Base-by-base conservation (phyloP, 2,329 filamentous ascomycete genomes). In the Stemphylium lycopersici region DNA sequence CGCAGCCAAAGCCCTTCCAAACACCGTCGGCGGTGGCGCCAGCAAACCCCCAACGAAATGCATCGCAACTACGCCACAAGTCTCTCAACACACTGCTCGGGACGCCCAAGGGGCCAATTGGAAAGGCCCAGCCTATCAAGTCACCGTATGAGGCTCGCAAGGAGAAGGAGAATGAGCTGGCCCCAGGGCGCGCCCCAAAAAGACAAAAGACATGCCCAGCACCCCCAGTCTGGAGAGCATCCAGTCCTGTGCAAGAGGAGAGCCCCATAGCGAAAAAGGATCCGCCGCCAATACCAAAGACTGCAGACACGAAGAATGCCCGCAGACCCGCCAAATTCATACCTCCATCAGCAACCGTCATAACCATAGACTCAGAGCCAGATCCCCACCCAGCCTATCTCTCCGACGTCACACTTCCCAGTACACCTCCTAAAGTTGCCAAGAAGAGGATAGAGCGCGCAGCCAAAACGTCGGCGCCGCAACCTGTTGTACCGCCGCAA, bases 81-180 rank as follows among this genome's bases (percentile, higher is more conserved):
- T 83, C 86, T 3, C 71, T 89, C 29, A 86, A 86, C 62, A 81
- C 86, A 44, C 65, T 91, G 12, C 80, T 92, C 24, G 87, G 87
- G 1, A 86, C 84, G 1, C 85, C 85, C 10, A 87, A 82, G 49
- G 84, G 87, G 0, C 83, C 85, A 7, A 81, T 86, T 64, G 86
- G 86, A 0, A 87, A 87, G 65, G 83, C 87, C 2, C 61, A 79
- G 2, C 67, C 87, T 3, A 81, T 85, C 6, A 81, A 82, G 47
- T 90, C 89, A 1, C 89, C 89, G 0, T 91, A 85, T 57, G 88
- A 91, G 59, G 77, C 84, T 24, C 58, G 68, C 12, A 61, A 67
- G 31, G 68, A 69, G 52, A 67, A 66, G 42, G 63, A 69, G 44
- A 70, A 72, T 36, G 62, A 67, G 3, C 70, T 68, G 61, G 66